phyloP scores from a whole-genome alignment of 78 protist species.

The Guillardia theta region DNA sequence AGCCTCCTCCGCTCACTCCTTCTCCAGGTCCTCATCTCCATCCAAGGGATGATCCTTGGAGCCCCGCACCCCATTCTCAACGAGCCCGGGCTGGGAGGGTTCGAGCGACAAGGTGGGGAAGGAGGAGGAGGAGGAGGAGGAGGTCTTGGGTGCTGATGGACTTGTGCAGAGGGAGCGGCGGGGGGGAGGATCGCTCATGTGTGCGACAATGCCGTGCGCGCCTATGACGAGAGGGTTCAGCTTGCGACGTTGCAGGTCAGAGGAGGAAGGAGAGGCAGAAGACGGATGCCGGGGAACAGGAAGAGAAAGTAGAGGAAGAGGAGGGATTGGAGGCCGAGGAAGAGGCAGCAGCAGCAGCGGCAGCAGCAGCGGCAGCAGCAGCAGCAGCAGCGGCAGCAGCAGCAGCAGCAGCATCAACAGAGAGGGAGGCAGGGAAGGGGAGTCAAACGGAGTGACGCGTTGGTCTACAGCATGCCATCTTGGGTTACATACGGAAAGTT shows the following conservation, averaged over 20 bases:
- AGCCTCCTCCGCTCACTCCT: not conserved
- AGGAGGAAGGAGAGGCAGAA: not conserved
- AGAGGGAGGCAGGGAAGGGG: too few species aligned
- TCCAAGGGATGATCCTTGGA: conserved; percentile 30
- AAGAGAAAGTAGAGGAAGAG: not conserved
- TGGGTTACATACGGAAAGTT: not conserved
- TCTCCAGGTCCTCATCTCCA: not conserved
- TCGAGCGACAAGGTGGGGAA: not conserved
- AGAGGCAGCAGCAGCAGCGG: not conserved
- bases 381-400: too few species aligned
- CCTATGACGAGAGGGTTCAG: not conserved
- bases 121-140: not conserved
- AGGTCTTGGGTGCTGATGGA: not conserved
- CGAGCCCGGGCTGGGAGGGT: conserved; percentile 41
- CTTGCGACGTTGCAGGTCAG: not conserved
- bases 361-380: too few species aligned
- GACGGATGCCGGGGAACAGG: not conserved
- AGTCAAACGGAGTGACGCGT: too few species aligned
- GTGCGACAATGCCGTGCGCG: not conserved
- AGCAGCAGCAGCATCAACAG: too few species aligned
- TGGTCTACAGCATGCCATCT: not conserved
- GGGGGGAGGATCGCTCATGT: not conserved
- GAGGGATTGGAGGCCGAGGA: not conserved
- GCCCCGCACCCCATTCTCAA: not conserved
- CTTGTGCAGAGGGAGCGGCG: not conserved